Evolutionary conservation across 2,329 filamentous ascomycete genomes (phyloP), one percentile per base, ranked within the genome.

Genomic region (Exophiala alcalophila): DNA sequence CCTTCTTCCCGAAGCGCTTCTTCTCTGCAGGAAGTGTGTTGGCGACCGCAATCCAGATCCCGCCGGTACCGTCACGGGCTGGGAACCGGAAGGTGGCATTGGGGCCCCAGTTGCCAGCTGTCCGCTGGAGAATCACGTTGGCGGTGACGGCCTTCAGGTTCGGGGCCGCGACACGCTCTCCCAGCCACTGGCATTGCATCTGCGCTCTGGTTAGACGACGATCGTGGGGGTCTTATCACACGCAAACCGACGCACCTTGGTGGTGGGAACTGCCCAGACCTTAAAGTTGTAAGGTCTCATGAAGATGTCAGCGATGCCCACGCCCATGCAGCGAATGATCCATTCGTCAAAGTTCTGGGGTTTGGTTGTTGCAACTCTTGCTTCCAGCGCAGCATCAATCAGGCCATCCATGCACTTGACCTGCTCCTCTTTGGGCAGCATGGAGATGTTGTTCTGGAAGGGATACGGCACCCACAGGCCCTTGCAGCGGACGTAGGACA

Each of bases 251-350:
- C 76, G 60, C 77, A 94, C 88, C 82, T 94, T 94, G 57, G 85
- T 95, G 43, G 91, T 96, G 47, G 92, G 92, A 59, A 97, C 91
- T 52, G 92, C 92, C 92, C 92, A 98, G 65, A 98, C 92, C 76
- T 98, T 98, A 83, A 84, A 98, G 81, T 98, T 98, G 79, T 98
- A 98, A 40, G 92, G 92, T 60, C 92, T 80, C 92, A 98, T 98
- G 80, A 98, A 98, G 59, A 91, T 77, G 67, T 98, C 82, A 56
- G 90, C 91, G 61, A 98, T 78, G 59, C 91, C 91, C 59, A 80
- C 73, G 60, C 92, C 92, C 72, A 85, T 90, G 74, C 85, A 94
- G 61, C 92, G 83, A 59, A 97, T 67, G 62, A 97, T 97, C 90
- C 90, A 97, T 75, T 98, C 89, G 63, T 98, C 92, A 61, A 98